Base-by-base conservation (phyloP, 768 basidiomycete genomes). In the Trametes maxima region DNA sequence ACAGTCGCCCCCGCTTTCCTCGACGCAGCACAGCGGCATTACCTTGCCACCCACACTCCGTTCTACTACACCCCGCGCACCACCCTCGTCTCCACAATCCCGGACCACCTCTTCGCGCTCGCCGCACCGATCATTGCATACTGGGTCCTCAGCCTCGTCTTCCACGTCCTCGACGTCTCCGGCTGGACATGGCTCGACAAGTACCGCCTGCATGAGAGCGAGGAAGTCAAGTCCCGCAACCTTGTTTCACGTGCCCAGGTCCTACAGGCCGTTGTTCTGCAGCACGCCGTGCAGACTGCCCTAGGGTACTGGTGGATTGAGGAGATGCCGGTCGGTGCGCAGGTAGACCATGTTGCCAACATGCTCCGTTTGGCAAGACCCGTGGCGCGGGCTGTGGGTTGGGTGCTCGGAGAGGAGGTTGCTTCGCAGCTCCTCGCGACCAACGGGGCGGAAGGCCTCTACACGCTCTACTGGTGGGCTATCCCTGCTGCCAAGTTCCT, bases 381-480 rank as follows among this genome's bases (percentile, higher is more conserved):
- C 36, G 66, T 88, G 21, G 78, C 74, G 19, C 73, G 75, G 52
- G 67, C 78, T 0, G 65, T 80, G 2, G 60, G 73, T 40, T 65
- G 74, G 54, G 40, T 77, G 2, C 57, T 86, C 6, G 85, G 86
- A 17, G 72, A 77, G 49, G 67, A 77, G 42, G 67, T 70, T 0
- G 80, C 73, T 0, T 70, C 72, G 57, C 65, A 70, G 24, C 28
- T 82, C n/a, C 67, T 83, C 65, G 67, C 70, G 28, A 60, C 35
- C 16, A 68, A 72, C 60, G 84, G 77, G 3, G 73, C 73, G 7
- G 66, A 79, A 19, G 67, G 79, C 16, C 80, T 87, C 16, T 82
- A 88, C 70, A 82, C 82, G 70, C 65, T 87, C 17, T 99, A 98
- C 73, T 99, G 96, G 96, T 99, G 95, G 94, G 86, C 79, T 5